A percentile compares a stretch with the other conserved stretches of the same genome.
Evolutionary conservation across 2,329 filamentous ascomycete species (phyloP).

Genomic region (Peltaster fructicola): DNA sequence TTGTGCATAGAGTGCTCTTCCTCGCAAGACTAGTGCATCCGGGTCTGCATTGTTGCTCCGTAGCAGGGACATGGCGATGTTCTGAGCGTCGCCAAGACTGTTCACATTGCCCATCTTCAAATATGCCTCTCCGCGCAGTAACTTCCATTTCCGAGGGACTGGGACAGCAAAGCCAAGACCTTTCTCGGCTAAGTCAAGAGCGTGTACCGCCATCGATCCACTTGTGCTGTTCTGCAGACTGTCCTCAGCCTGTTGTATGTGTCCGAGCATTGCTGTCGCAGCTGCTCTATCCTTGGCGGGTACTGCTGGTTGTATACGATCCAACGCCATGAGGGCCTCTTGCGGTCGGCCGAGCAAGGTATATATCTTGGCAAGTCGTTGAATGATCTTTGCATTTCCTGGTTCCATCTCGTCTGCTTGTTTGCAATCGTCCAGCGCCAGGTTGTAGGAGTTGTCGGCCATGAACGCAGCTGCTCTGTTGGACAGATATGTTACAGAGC

Average conservation of each 20-base stretch:
- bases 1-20: constrained; percentile 71
- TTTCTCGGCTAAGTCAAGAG: constrained; percentile 76
- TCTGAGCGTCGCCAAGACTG: constrained; percentile 77
- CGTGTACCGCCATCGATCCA: constrained; percentile 82
- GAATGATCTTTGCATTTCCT: constrained; percentile 69
- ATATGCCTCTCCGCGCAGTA: constrained; percentile 82
- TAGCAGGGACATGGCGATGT: constrained; percentile 74
- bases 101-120: constrained; percentile 85
- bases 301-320: constrained; percentile 60
- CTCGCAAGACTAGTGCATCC: constrained; percentile 78
- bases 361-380: constrained; percentile 78
- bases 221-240: constrained; percentile 57
- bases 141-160: constrained; percentile 80
- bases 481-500: constrained; percentile 76
- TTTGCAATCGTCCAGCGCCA: constrained; percentile 75
- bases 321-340: constrained; percentile 70
- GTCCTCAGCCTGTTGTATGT: constrained; percentile 64
- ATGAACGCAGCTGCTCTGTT: constrained; percentile 94
- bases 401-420: constrained; percentile 69
- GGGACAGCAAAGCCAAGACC: constrained; percentile 56
- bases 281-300: constrained; percentile 70
- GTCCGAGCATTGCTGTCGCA: constrained; percentile 70
- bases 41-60: constrained; percentile 80
- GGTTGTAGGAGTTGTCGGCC: constrained; percentile 59
- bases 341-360: constrained; percentile 71